Evolutionary conservation across 2,329 filamentous ascomycete species (phyloP).

Genomic region (Chaetomiaceae sp.): DNA sequence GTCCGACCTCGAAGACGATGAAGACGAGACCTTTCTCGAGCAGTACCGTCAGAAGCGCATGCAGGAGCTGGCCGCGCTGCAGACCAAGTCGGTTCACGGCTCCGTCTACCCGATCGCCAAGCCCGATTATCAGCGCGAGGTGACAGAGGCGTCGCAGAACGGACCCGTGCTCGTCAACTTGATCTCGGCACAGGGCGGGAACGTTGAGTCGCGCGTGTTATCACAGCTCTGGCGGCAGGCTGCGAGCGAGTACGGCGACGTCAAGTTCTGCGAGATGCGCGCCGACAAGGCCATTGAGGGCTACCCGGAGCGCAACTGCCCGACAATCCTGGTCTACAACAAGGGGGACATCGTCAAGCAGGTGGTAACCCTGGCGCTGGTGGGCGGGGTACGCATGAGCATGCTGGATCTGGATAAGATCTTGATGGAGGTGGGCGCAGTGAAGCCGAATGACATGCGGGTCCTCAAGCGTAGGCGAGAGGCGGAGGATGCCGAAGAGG

Average conservation of each 20-base stretch:
- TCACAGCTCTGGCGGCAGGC: constrained; percentile 81
- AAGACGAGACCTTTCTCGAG: constrained; percentile 88
- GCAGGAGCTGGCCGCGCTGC: constrained; percentile 69
- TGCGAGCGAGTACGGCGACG: constrained; percentile 78
- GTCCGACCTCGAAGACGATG: constrained; percentile 87
- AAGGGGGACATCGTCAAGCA: constrained; percentile 90
- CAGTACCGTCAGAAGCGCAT: constrained; percentile 83
- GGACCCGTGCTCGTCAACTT: constrained; percentile 70
- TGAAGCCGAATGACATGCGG: constrained; percentile 72
- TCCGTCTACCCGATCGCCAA: constrained; percentile 92
- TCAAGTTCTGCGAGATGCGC: constrained; percentile 97
- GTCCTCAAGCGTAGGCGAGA: constrained; percentile 57
- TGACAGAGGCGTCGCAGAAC: constrained; percentile 80
- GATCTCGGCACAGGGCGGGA: constrained; percentile 69
- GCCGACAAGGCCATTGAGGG: constrained; percentile 92
- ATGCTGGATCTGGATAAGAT: constrained; percentile 74
- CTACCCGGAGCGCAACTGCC: constrained; percentile 91
- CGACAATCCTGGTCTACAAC: constrained; percentile 86
- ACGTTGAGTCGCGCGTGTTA: constrained; percentile 77
- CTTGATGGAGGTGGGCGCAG: constrained; percentile 73
- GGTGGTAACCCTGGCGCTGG: constrained; percentile 76
- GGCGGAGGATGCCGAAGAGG: constrained; percentile 56
- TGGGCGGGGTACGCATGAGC: constrained; percentile 66
- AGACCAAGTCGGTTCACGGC: constrained; percentile 74
- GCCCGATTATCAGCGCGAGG: constrained; percentile 83